Percentiles rank a stretch among this genome's conserved stretches.
phyloP scores from a whole-genome alignment of 2,329 filamentous ascomycete species.

The Hypoxylon sp. region DNA sequence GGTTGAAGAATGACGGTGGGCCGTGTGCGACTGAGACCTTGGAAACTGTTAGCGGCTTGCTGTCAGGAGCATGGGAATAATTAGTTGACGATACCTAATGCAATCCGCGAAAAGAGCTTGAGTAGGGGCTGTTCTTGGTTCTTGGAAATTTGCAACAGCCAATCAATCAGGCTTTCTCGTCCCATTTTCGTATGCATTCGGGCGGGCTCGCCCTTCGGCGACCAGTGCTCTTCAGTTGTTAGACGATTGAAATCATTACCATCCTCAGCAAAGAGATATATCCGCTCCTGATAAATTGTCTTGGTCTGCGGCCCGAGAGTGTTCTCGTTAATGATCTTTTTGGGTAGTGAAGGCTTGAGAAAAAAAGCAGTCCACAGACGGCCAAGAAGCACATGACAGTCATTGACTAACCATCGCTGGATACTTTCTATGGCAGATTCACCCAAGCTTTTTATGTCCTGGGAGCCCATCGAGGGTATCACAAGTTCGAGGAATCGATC shows the following conservation, averaged over 20 bases:
- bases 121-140: slow-evolving; percentile 64
- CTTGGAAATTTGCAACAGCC: slow-evolving; percentile 63
- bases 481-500: slow-evolving; percentile 72
- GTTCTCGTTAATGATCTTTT: slow-evolving; percentile 57
- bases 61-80: background rate
- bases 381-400: slow-evolving; percentile 61
- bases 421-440: slow-evolving; percentile 56
- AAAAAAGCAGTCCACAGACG: slow-evolving; percentile 66
- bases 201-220: slow-evolving; percentile 47
- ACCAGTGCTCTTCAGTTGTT: slow-evolving; percentile 50
- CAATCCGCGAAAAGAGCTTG: slow-evolving; percentile 72
- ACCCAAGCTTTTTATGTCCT: slow-evolving; percentile 51
- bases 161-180: slow-evolving; percentile 64
- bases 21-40: slow-evolving; percentile 68
- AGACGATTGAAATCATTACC: slow-evolving; percentile 60
- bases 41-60: slow-evolving; percentile 36
- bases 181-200: slow-evolving; percentile 49
- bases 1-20: slow-evolving; percentile 63
- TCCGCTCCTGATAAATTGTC: slow-evolving; percentile 57
- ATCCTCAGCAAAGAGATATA: slow-evolving; percentile 70
- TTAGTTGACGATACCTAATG: slow-evolving; percentile 61
- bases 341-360: slow-evolving; percentile 56
- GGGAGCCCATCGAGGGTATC: slow-evolving; percentile 59
- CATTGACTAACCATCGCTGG: slow-evolving; percentile 58
- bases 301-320: slow-evolving; percentile 51